These are phyloP conservation scores for Hypoxylon crocopeplum DNA, from an alignment of 495 filamentous ascomycete genomes.

Conservation along the genomic window DNA sequence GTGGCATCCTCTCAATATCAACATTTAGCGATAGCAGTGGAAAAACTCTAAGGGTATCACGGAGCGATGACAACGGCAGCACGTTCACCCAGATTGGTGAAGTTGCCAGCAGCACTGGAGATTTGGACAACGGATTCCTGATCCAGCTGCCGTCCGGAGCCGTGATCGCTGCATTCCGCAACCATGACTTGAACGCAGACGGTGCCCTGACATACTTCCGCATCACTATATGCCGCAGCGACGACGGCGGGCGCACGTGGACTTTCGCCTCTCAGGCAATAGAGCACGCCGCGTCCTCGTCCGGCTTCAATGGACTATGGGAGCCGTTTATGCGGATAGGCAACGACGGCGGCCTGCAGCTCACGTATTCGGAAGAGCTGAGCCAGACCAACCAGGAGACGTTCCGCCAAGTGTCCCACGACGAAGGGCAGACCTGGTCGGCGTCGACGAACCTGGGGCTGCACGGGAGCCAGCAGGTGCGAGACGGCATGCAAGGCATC, in stretches of 20 bases:
- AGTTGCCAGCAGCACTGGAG: conserved; percentile 42
- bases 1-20: conserved; percentile 52
- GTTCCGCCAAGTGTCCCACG: conserved; percentile 58
- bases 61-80: conserved; percentile 49
- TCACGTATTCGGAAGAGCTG: conserved; percentile 65
- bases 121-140: conserved; percentile 66
- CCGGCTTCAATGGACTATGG: conserved; percentile 60
- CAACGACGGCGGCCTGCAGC: conserved; percentile 56
- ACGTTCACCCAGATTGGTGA: conserved; percentile 45
- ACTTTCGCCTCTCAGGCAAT: conserved; percentile 55
- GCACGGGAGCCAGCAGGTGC: conserved; percentile 49
- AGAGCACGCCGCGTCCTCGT: conserved; percentile 43
- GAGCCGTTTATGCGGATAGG: conserved; percentile 66
- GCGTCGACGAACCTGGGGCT: conserved; percentile 32
- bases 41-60: conserved; percentile 43
- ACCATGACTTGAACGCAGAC: conserved; percentile 56
- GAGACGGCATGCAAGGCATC: conserved; percentile 62
- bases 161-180: conserved; percentile 65
- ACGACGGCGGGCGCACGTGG: conserved; percentile 60
- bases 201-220: conserved; percentile 58
- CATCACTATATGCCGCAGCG: conserved; percentile 64
- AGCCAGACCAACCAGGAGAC: conserved; percentile 63
- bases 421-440: conserved; percentile 62
- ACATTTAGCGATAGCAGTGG: conserved; percentile 42
- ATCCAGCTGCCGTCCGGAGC: conserved; percentile 56